Evolutionary conservation across 805 yeast species (phyloP).

Genomic region (Candida wancherniae): DNA sequence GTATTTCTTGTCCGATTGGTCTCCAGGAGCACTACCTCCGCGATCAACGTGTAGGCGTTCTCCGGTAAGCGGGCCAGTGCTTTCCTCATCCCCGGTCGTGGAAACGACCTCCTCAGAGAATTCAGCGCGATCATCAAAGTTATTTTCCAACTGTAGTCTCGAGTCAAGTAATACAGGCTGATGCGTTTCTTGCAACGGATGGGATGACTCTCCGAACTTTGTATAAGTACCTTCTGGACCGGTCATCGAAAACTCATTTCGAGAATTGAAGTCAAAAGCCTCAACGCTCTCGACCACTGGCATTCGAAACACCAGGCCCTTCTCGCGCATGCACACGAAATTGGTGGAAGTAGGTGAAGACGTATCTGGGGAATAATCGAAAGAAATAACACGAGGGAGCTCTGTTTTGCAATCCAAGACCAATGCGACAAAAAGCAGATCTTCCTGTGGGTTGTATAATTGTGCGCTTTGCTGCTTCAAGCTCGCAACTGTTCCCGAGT

Average conservation of each 20-base stretch:
- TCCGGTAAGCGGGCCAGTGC: conserved; percentile 10
- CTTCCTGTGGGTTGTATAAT: conserved; percentile 39
- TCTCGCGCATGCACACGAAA: conserved; percentile 82
- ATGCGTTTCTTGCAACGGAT: conserved; percentile 2
- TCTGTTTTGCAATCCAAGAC: conserved; percentile 74
- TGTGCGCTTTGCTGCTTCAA: conserved; percentile 35
- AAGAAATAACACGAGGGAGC: conserved; percentile 77
- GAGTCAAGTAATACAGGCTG: conserved; percentile 3
- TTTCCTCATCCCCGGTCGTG: conserved; percentile 28
- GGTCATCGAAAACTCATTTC: conserved; percentile 57
- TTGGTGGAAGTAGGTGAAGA: conserved; percentile 50
- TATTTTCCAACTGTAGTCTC: neutral
- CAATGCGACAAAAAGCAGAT: conserved; percentile 65
- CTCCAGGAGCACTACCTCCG: no score
- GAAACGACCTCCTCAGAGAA: conserved; percentile 26
- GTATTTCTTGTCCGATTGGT: conserved; percentile 1
- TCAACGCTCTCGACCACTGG: conserved; percentile 64
- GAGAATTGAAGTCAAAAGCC: conserved; percentile 59
- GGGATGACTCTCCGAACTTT: conserved; percentile 31
- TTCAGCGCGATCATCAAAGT: conserved; percentile 4
- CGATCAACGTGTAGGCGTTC: conserved; percentile 1
- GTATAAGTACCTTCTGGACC: conserved; percentile 55
- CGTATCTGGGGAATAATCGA: conserved; percentile 68
- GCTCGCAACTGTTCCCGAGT: conserved; percentile 11
- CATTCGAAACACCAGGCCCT: conserved; percentile 84